These are phyloP conservation scores for Pythium sukuiense DNA, from an alignment of 352 stramenopile species.

Conservation along the genomic window DNA sequence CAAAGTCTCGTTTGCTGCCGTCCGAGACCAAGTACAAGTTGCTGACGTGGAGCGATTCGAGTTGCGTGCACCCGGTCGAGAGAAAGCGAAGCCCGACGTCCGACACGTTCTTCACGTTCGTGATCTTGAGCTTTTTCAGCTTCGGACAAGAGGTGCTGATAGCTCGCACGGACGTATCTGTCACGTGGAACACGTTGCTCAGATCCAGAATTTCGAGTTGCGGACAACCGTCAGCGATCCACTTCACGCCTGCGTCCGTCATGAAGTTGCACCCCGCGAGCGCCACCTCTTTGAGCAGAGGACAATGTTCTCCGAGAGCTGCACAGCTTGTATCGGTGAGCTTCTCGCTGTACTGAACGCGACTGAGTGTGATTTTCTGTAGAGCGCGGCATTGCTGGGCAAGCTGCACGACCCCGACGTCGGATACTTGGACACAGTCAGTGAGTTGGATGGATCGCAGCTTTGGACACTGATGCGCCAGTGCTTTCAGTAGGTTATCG, in stretches of 20 bases:
- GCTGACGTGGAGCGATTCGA: constrained; percentile 71
- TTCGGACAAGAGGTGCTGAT: constrained; percentile 40
- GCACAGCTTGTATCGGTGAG: constrained; percentile 90
- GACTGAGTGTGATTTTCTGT: constrained; percentile 69
- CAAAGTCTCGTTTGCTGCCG: constrained; percentile 91
- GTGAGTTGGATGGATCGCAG: constrained; percentile 73
- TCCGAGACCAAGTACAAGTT: constrained; percentile 92
- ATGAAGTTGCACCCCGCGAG: constrained; percentile 86
- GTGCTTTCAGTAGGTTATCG: constrained; percentile 82
- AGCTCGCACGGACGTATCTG: constrained; percentile 67
- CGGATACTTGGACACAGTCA: constrained; percentile 79
- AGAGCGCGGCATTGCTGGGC: constrained; percentile 72
- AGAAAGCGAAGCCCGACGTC: constrained; percentile 86
- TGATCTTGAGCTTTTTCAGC: constrained; percentile 44
- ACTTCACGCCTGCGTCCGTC: constrained; percentile 89
- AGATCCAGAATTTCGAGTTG: constrained; percentile 81
- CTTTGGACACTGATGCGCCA: constrained; percentile 67
- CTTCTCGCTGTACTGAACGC: constrained; percentile 56
- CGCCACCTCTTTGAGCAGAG: constrained; percentile 51
- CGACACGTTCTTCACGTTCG: constrained; percentile 72
- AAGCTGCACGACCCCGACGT: constrained; percentile 84
- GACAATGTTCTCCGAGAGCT: constrained; percentile 71
- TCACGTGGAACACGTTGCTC: constrained; percentile 80
- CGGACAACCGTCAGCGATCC: constrained; percentile 80
- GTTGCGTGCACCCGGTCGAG: constrained; percentile 72